Evolutionary conservation across 2,329 filamentous ascomycete species (phyloP).

Genomic region (Pseudocercospora vitis): DNA sequence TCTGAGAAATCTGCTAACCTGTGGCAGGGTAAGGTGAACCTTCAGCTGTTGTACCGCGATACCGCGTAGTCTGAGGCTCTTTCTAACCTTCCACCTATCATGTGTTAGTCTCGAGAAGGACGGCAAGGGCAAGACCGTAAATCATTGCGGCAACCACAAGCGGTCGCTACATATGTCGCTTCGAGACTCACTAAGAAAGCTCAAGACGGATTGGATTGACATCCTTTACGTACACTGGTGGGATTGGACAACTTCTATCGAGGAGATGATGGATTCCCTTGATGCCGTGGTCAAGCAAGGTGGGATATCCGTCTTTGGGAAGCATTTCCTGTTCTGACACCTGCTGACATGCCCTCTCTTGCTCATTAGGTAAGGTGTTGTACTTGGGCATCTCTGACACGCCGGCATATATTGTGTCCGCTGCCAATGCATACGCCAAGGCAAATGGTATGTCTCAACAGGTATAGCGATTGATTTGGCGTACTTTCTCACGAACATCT

Average conservation of each 20-base stretch:
- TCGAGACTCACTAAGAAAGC: constrained; percentile 46
- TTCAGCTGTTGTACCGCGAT: too few relatives aligned
- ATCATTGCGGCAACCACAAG: constrained; percentile 60
- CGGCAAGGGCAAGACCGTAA: constrained; percentile 58
- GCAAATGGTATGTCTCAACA: constrained; percentile 18
- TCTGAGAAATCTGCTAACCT: too few relatives aligned
- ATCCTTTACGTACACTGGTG: constrained; percentile 46
- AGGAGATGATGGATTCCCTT: constrained; percentile 48
- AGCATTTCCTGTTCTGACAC: too few relatives aligned
- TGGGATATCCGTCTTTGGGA: too few relatives aligned
- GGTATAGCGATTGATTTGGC: neutral
- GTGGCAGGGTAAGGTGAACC: too few relatives aligned
- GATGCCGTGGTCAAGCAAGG: constrained; percentile 43
- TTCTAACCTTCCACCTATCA: too few relatives aligned
- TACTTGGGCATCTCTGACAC: constrained; percentile 49
- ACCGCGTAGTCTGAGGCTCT: too few relatives aligned
- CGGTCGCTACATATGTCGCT: constrained; percentile 60
- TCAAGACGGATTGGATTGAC: constrained; percentile 70
- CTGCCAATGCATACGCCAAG: constrained; percentile 44
- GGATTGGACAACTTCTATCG: constrained; percentile 45
- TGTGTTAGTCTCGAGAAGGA: constrained; percentile 26
- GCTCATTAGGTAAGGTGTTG: constrained; percentile 48
- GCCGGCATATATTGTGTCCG: constrained; percentile 46
- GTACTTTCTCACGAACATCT: neutral
- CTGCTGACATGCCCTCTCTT: too few relatives aligned